phyloP scores from a whole-genome alignment of 768 basidiomycete species.

The Phanerochaete carnosa region DNA sequence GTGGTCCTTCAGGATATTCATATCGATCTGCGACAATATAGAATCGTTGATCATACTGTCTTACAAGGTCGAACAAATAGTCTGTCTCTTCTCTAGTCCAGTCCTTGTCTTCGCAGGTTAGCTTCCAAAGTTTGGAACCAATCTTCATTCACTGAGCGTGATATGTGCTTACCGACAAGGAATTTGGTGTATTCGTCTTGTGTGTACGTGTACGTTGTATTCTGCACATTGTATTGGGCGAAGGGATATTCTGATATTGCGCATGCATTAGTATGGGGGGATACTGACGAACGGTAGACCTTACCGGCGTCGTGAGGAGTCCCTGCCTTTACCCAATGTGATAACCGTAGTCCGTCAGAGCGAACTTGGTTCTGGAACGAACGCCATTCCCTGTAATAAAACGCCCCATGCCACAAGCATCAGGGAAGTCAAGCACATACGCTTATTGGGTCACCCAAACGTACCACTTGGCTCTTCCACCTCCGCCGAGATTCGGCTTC shows the following conservation, averaged over 20 bases:
- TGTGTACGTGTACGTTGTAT: conserved; percentile 66
- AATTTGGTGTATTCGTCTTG: conserved; percentile 85
- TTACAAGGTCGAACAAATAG: conserved; percentile 79
- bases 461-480: conserved; percentile 71
- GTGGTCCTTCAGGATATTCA: conserved; percentile 54
- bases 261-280: background rate
- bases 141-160: background rate
- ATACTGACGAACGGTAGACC: conserved; percentile 14
- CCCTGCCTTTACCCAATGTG: conserved; percentile 79
- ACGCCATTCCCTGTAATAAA: conserved; percentile 63
- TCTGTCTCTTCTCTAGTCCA: conserved; percentile 96
- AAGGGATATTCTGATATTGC: conserved; percentile 70
- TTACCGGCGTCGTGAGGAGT: conserved; percentile 54
- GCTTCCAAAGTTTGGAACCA: background rate
- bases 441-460: conserved; percentile 2
- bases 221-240: conserved; percentile 75
- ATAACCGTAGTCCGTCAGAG: conserved; percentile 61
- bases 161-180: conserved; percentile 55
- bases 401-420: background rate
- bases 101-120: conserved; percentile 51
- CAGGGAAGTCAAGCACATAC: background rate
- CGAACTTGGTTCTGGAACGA: conserved; percentile 73
- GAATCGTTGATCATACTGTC: conserved; percentile 86
- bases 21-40: conserved; percentile 90
- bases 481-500: conserved; percentile 70